These are phyloP conservation scores for Colletotrichum australisinense DNA, from an alignment of 2,329 filamentous ascomycete genomes.

Conservation along the genomic window DNA sequence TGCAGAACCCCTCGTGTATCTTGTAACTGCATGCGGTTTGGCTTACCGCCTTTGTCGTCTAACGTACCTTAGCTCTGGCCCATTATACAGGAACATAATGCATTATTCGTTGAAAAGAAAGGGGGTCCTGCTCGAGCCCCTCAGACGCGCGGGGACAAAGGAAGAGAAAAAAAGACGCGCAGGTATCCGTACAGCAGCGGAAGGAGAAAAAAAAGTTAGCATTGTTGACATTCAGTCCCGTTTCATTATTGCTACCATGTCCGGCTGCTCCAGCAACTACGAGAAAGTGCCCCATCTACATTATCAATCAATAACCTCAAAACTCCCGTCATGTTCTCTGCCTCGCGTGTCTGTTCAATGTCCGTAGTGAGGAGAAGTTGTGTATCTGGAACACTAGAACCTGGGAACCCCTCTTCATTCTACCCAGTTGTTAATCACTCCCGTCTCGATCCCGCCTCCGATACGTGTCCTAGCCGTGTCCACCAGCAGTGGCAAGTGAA, in stretches of 20 bases:
- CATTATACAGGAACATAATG: slow-evolving; percentile 5
- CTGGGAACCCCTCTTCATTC: not conserved
- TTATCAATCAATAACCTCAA: not conserved
- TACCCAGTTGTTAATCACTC: slow-evolving; percentile 1
- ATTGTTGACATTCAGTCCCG: slow-evolving; percentile 3
- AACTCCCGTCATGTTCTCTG: not conserved
- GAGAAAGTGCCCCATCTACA: not conserved
- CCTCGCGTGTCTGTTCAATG: not conserved
- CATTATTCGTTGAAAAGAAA: not conserved
- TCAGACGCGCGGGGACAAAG: not conserved
- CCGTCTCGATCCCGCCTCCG: not conserved
- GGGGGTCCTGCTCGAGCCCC: not conserved
- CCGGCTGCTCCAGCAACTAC: slow-evolving; percentile 27
- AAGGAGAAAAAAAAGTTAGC: not conserved
- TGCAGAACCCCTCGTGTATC: not conserved
- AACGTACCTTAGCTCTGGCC: not conserved
- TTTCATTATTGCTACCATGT: not conserved
- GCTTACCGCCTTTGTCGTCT: slow-evolving; percentile 24
- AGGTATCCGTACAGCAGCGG: not conserved
- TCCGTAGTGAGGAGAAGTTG: not conserved
- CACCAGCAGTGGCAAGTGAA: not conserved
- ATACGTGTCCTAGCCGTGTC: not conserved
- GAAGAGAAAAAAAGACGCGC: not conserved
- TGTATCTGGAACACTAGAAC: slow-evolving; percentile 29
- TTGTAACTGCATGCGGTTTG: not conserved